Conservation (phyloP, 2,329 filamentous ascomycete genomes). For the Chrysosporium queenslandicum region DNA sequence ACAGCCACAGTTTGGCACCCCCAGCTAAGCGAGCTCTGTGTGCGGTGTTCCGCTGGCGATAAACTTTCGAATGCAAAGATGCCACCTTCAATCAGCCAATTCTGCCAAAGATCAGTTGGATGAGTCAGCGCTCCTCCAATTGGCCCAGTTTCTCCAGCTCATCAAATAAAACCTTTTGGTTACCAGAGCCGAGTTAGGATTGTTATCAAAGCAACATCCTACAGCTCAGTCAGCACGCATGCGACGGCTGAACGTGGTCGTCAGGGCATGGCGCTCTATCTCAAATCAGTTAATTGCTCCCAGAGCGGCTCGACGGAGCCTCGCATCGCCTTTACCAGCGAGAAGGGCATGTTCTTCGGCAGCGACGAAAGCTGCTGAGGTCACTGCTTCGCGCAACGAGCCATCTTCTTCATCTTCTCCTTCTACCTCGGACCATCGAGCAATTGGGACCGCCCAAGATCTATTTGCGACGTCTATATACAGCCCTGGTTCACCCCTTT, state of each 20-base stretch:
- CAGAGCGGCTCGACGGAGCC: conserved; percentile 5
- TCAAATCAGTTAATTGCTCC: conserved; percentile 2
- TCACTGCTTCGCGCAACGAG: conserved; percentile 3
- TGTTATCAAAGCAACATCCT: no score
- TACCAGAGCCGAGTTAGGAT: no score
- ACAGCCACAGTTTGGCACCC: no score
- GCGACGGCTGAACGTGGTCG: conserved; percentile 14
- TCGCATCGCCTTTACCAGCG: conserved; percentile 11
- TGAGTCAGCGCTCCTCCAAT: no score
- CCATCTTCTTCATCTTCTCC: conserved; percentile 16
- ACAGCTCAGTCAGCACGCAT: conserved; percentile 8
- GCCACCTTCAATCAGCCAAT: no score
- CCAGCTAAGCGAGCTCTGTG: no score
- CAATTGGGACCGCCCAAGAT: conserved; percentile 42
- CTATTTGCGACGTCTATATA: conserved; percentile 71
- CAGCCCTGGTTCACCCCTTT: conserved; percentile 76
- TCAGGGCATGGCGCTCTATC: conserved; percentile 15
- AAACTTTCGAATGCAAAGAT: no score
- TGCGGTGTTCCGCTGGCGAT: no score
- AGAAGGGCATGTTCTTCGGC: conserved; percentile 25
- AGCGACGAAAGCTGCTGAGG: conserved; percentile 20
- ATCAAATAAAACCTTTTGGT: no score
- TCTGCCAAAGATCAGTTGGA: no score
- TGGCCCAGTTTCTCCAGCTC: no score
- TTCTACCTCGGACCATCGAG: neutral